These are phyloP conservation scores for Phytophthora citrophthora DNA, from an alignment of 352 stramenopile species.

Conservation along the genomic window DNA sequence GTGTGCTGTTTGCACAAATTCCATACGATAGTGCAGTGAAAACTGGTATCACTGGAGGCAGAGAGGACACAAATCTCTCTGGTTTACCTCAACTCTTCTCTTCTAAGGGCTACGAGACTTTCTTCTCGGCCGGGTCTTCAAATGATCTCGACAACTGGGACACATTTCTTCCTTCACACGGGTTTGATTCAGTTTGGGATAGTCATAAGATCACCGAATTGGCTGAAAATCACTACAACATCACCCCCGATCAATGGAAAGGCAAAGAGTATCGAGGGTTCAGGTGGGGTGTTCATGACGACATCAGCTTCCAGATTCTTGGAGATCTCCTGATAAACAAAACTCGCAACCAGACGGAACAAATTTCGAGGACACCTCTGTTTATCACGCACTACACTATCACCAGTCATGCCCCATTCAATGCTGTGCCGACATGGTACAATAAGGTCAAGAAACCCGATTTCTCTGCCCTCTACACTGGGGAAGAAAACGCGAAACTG, in stretches of 20 bases:
- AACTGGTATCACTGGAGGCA: slow-evolving; percentile 41
- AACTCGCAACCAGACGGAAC: slow-evolving; percentile 35
- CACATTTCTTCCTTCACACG: slow-evolving; percentile 54
- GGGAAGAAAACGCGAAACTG: slow-evolving; percentile 31
- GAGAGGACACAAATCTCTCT: slow-evolving; percentile 30
- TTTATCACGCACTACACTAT: slow-evolving; percentile 74
- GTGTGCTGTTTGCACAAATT: slow-evolving; percentile 55
- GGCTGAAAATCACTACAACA: slow-evolving; percentile 38
- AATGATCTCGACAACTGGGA: slow-evolving; percentile 57
- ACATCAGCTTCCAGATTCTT: slow-evolving; percentile 52
- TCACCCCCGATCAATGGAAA: slow-evolving; percentile 42
- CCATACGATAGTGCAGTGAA: slow-evolving; percentile 45
- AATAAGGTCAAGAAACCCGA: slow-evolving; percentile 44
- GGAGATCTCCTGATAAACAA: slow-evolving; percentile 57
- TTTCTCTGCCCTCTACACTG: slow-evolving; percentile 56
- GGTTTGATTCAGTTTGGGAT: slow-evolving; percentile 51
- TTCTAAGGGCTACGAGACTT: slow-evolving; percentile 57
- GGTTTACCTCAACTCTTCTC: slow-evolving; percentile 60
- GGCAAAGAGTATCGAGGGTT: slow-evolving; percentile 15
- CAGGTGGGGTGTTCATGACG: slow-evolving; percentile 59
- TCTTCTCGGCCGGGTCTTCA: slow-evolving; percentile 49
- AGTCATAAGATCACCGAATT: slow-evolving; percentile 42
- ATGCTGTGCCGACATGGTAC: slow-evolving; percentile 49
- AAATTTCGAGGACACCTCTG: slow-evolving; percentile 39
- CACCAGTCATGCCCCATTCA: slow-evolving; percentile 49